These are phyloP conservation scores for Penicillium bovifimosum DNA, from an alignment of 495 filamentous ascomycete species.

Conservation along the genomic window DNA sequence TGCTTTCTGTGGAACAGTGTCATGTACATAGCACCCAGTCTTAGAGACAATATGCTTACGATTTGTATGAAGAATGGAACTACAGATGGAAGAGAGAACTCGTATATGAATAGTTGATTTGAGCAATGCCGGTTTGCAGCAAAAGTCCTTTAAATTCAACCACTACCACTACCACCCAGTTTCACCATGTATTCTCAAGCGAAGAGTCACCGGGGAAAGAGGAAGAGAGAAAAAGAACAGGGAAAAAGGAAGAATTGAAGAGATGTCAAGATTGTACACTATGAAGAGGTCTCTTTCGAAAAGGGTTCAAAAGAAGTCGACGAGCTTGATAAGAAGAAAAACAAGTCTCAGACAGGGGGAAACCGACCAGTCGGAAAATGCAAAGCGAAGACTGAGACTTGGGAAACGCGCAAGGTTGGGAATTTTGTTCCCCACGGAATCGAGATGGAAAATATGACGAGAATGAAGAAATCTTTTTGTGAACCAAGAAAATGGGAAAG, in stretches of 20 bases:
- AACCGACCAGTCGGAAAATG: slow-evolving; percentile 34
- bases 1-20: no score
- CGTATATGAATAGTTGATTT: background rate
- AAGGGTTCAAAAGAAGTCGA: slow-evolving; percentile 2
- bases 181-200: background rate
- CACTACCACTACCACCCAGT: no score
- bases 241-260: slow-evolving; percentile 6
- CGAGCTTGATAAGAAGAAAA: slow-evolving; percentile 7
- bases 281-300: slow-evolving; percentile 18
- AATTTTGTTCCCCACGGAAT: slow-evolving; percentile 5
- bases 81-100: background rate
- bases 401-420: slow-evolving; percentile 17
- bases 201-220: background rate
- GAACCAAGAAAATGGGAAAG: slow-evolving; percentile 32
- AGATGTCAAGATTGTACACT: slow-evolving; percentile 34
- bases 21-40: no score
- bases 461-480: slow-evolving; percentile 34
- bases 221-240: slow-evolving; percentile 2
- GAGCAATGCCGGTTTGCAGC: background rate
- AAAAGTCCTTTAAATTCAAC: background rate
- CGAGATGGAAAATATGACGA: slow-evolving; percentile 17
- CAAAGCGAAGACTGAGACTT: slow-evolving; percentile 18
- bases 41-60: no score
- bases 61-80: no score
- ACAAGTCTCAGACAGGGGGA: slow-evolving; percentile 13